Conservation (phyloP, 441 rosid species). For the Pelargonium myrrhifolium region DNA sequence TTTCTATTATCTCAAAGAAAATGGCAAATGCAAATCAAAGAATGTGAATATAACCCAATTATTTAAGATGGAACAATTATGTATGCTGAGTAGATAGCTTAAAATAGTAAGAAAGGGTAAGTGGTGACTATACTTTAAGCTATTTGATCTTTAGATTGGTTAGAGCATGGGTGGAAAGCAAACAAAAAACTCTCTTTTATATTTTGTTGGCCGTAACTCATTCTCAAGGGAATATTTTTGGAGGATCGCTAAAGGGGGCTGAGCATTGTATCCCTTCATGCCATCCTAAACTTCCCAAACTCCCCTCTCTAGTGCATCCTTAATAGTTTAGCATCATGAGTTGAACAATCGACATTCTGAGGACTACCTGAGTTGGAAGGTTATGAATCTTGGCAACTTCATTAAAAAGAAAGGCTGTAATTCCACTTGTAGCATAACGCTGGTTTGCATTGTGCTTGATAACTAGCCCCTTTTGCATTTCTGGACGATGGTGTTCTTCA, state of each 20-base stretch:
- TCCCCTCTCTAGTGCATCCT: not conserved
- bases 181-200: not conserved
- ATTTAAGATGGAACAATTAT: not conserved
- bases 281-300: not conserved
- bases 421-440: constrained; percentile 89
- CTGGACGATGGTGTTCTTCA: constrained; percentile 84
- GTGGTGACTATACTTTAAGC: not conserved
- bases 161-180: not conserved
- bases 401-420: constrained; percentile 81
- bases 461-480: constrained; percentile 82
- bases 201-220: not conserved
- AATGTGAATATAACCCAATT: not conserved
- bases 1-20: not conserved
- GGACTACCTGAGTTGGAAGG: constrained; percentile 78
- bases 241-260: too few species aligned
- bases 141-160: not conserved
- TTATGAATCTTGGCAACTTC: constrained; percentile 72
- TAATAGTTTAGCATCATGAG: not conserved
- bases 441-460: constrained; percentile 94
- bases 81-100: too few species aligned
- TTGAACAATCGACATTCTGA: not conserved
- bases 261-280: too few species aligned
- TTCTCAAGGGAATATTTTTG: not conserved
- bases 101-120: too few species aligned
- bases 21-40: not conserved